Evolutionary conservation across 1,284 basidiomycete genomes (phyloP), one percentile per base, ranked within the genome.

Genomic region (Wallemia hederae): DNA sequence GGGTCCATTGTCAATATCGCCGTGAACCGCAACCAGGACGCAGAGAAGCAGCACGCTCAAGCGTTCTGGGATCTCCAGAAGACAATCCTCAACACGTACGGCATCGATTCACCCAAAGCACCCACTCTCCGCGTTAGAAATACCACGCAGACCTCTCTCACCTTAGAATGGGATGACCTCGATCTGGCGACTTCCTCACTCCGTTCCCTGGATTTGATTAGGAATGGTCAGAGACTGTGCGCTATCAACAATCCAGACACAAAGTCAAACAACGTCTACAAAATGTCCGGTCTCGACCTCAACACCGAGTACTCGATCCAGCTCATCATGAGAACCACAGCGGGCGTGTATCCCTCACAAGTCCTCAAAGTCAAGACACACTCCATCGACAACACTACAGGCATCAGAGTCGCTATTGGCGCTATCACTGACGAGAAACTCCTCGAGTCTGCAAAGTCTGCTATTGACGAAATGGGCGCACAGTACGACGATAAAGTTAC

Each of bases 1-100:
- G 90, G 90, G 9, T 92, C 88, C n/a, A 94, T 96, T 65, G 85
- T 96, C 65, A 92, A 89, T 68, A 96, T 96, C 69, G 81, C 87
- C 2, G 86, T 94, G 17, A 78, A 85, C 64, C 80, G 88, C 63
- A 92, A 96, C 69, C 70, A 79, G 27, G 69, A 75, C 0, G 88
- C 90, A 64, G 90, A 96, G 70, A 78, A 81, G 66, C 77, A 79
- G 64, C 78, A 87, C 62, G 82, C 86, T 64, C 71, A 74, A 1
- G 81, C 84, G 24, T 94, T 96, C 69, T 83, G 80, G 81, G 71
- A 76, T 1, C 74, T 96, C 55, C 91, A 96, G 70, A 74, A 78
- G 27, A 75, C 80, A 19, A 91, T 96, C 61, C 67, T 89, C 26
- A 72, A 80, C 9, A 77, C 77, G 27, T 94, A 81, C 70, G 88